phyloP scores from a whole-genome alignment of 108 stramenopile species.

The Cylindrotheca closterium region DNA sequence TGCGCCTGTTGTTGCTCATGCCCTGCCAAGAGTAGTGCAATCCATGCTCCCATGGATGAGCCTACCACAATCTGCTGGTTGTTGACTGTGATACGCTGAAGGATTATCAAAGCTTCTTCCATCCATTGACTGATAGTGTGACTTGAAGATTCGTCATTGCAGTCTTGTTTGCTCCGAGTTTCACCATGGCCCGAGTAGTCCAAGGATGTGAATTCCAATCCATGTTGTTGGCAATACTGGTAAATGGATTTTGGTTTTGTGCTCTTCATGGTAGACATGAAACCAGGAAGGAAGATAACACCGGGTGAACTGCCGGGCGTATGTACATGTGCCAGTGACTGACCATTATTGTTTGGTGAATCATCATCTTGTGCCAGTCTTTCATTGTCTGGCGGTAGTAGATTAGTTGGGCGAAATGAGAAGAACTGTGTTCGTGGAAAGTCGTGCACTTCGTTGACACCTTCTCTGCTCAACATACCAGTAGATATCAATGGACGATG shows the following conservation, averaged over 20 bases:
- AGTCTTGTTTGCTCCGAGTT: too few species aligned
- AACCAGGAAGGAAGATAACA: conserved; percentile 32
- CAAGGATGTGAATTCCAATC: conserved; percentile 12
- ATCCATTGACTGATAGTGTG: conserved; percentile 25
- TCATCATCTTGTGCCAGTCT: too few species aligned
- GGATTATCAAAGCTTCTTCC: conserved; percentile 16
- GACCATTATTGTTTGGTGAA: too few species aligned
- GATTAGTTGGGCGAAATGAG: too few species aligned
- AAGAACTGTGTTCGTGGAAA: too few species aligned
- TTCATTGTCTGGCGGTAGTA: too few species aligned
- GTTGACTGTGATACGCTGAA: background rate
- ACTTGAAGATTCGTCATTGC: conserved; percentile 1
- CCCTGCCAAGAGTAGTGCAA: conserved; percentile 32
- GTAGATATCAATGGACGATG: too few species aligned
- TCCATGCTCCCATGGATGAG: conserved; percentile 52
- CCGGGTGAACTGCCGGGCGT: conserved; percentile 1
- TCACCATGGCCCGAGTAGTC: conserved; percentile 38
- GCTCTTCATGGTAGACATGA: conserved; percentile 31
- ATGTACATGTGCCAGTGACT: conserved; percentile 5
- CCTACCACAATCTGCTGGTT: conserved; percentile 28
- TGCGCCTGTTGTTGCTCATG: too few species aligned
- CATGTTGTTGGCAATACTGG: conserved; percentile 2
- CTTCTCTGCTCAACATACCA: too few species aligned
- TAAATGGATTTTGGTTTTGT: conserved; percentile 29
- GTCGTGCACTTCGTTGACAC: too few species aligned